A percentile compares a stretch with the other conserved stretches of the same genome.
phyloP scores from a whole-genome alignment of 164 flowering plant genomes.

The Sextonia rubra region DNA sequence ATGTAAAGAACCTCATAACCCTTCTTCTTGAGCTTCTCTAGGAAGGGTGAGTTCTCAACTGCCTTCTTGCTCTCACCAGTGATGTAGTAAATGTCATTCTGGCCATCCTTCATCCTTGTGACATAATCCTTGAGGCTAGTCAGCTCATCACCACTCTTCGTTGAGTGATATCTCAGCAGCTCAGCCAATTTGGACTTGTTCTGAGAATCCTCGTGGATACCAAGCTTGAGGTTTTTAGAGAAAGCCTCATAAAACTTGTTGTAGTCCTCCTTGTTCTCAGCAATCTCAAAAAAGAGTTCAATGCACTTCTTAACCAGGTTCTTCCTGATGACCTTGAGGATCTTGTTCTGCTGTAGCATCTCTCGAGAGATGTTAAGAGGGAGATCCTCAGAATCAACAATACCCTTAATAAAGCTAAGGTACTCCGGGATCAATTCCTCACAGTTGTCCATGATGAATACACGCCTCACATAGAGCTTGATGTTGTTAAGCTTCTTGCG shows the following conservation, averaged over 20 bases:
- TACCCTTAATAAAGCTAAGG: constrained; percentile 25
- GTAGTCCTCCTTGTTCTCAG: constrained; percentile 25
- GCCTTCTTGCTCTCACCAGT: constrained; percentile 27
- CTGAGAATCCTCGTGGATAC: constrained; percentile 37
- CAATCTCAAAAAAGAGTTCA: constrained; percentile 30
- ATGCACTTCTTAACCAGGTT: constrained; percentile 39
- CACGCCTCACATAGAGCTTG: constrained; percentile 22
- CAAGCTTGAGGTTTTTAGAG: constrained; percentile 35
- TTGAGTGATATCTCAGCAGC: constrained; percentile 30
- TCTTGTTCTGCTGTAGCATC: constrained; percentile 22
- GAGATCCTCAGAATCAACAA: constrained; percentile 21
- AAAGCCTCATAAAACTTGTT: constrained; percentile 34
- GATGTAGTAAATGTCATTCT: constrained; percentile 24
- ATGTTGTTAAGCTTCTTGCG: constrained; percentile 32
- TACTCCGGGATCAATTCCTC: constrained; percentile 32
- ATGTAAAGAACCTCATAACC: constrained; percentile 26
- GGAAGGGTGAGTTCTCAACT: constrained; percentile 29
- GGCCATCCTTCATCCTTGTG: constrained; percentile 29
- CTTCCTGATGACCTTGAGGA: constrained; percentile 33
- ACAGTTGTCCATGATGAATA: constrained; percentile 26
- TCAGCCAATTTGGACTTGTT: constrained; percentile 37
- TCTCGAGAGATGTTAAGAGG: constrained; percentile 23
- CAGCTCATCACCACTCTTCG: constrained; percentile 50
- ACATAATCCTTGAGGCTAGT: constrained; percentile 24
- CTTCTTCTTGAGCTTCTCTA: constrained; percentile 26